These are phyloP conservation scores for Tolypocladium nubicola DNA, from an alignment of 2,329 filamentous ascomycete species.

Conservation along the genomic window DNA sequence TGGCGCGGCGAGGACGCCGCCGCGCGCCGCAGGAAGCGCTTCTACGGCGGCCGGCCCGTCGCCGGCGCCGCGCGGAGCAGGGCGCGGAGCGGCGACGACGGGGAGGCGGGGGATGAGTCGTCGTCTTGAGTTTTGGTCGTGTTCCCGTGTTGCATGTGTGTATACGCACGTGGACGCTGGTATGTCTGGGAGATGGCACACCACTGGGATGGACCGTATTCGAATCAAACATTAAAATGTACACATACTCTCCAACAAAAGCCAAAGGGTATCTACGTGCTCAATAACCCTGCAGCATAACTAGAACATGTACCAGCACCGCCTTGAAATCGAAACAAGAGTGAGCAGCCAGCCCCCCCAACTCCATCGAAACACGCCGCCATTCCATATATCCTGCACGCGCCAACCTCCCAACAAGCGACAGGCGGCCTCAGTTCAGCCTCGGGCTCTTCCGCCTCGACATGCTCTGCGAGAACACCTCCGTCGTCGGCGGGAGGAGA, in stretches of 20 bases:
- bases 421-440: conserved; percentile 21
- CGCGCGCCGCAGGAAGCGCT: conserved; percentile 17
- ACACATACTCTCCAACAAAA: conserved; percentile 1
- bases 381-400: not conserved
- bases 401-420: not conserved
- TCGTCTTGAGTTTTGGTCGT: conserved; percentile 2
- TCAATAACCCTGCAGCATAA: conserved; percentile 2
- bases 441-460: conserved; percentile 46
- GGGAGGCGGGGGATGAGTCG: not conserved
- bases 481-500: conserved; percentile 24
- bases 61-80: conserved; percentile 1
- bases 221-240: not conserved
- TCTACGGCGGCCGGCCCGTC: conserved; percentile 6
- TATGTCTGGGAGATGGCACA: not conserved
- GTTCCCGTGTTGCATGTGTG: not conserved
- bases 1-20: conserved; percentile 31
- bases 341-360: not conserved
- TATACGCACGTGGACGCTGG: not conserved
- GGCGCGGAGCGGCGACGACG: conserved; percentile 5
- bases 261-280: conserved; percentile 6
- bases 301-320: not conserved
- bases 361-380: not conserved
- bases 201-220: not conserved
- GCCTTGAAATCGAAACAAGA: conserved; percentile 3
- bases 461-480: conserved; percentile 31